Percentiles rank a stretch among this genome's conserved stretches.
Conservation (phyloP, 768 basidiomycete species). For the Neoboletus magnificus region DNA sequence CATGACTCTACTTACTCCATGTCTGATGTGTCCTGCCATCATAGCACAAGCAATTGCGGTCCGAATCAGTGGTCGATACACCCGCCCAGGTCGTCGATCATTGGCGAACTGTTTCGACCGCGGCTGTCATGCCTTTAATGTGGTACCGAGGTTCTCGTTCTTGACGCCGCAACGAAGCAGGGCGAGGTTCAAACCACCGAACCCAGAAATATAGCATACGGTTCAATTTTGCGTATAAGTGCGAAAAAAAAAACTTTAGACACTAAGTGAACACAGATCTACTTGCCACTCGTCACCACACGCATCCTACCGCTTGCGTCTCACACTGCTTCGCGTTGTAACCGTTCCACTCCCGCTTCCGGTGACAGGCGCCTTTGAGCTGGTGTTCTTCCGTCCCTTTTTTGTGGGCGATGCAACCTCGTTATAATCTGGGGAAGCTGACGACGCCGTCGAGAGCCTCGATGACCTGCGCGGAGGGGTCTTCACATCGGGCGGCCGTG, state of each 20-base stretch:
- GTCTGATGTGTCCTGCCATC: neutral
- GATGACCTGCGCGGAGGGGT: slow-evolving; percentile 38
- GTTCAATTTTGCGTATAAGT: too few species aligned
- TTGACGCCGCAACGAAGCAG: too few species aligned
- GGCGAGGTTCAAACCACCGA: too few species aligned
- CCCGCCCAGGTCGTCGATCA: too few species aligned
- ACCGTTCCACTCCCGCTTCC: slow-evolving; percentile 11
- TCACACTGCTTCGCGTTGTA: slow-evolving; percentile 29
- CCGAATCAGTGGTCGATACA: too few species aligned
- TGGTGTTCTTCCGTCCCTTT: slow-evolving; percentile 21
- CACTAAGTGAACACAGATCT: neutral
- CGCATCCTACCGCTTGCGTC: slow-evolving; percentile 28
- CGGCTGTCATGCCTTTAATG: too few species aligned
- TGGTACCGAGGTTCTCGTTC: too few species aligned
- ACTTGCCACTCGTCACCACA: neutral
- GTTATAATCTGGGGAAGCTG: slow-evolving; percentile 32
- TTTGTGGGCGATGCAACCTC: slow-evolving; percentile 26
- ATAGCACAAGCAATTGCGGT: too few species aligned
- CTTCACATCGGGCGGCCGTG: slow-evolving; percentile 18
- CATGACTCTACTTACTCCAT: neutral
- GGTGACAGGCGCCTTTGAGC: slow-evolving; percentile 5
- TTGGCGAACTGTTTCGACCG: too few species aligned
- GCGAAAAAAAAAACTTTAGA: neutral
- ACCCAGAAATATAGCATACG: too few species aligned
- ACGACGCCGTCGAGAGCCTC: slow-evolving; percentile 34